Evolutionary conservation across 1,139 yeast genomes (phyloP), one percentile per base, ranked within the genome.

Genomic region (Eremothecium coryli): DNA sequence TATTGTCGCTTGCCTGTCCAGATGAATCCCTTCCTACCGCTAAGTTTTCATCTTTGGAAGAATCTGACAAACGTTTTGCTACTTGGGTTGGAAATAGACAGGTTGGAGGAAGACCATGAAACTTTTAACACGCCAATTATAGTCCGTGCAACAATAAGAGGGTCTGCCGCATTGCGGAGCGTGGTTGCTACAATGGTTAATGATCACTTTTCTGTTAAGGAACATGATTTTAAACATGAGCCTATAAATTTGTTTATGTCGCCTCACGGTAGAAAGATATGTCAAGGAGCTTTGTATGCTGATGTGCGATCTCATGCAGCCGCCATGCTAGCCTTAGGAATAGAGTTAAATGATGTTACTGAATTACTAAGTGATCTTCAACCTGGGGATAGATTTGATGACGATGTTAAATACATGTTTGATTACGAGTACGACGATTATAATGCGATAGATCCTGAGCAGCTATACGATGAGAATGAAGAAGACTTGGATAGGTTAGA

Each of bases 331-430:
- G 67, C 70, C 1, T 43, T 65, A n/a, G 73, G 72, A 0, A 48
- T 58, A 4, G 66, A 62, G 16, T 40, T 65, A 23, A 60, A 61
- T 10, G 76, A 71, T 38, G 64, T 74, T 9, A 71, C 75, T 1
- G 76, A 72, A 35, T 58, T 76, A 9, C 52, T 76, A 37, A 62
- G 69, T 13, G 76, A 73, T 47, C 55, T 76, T 38, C 80, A 73
- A 38, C 73, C 76, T 26, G 76, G 73, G 38, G 90, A 81, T 52
- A 61, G 73, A 35, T 76, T 72, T 43, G 93, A 81, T 50, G 86
- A 78, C 44, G 90, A 81, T 54, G 70, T 80, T 14, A 63, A 70
- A 38, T 81, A 80, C 49, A 75, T 81, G 59, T 79, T 79, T 53
- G 85, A 77, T 36, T 66, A 68, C 46, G 84, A 76, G 44, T 66